A percentile compares a stretch with the other conserved stretches of the same genome.
Conservation (phyloP, 179 eudicot species). For the Heliamphora pulchella region DNA sequence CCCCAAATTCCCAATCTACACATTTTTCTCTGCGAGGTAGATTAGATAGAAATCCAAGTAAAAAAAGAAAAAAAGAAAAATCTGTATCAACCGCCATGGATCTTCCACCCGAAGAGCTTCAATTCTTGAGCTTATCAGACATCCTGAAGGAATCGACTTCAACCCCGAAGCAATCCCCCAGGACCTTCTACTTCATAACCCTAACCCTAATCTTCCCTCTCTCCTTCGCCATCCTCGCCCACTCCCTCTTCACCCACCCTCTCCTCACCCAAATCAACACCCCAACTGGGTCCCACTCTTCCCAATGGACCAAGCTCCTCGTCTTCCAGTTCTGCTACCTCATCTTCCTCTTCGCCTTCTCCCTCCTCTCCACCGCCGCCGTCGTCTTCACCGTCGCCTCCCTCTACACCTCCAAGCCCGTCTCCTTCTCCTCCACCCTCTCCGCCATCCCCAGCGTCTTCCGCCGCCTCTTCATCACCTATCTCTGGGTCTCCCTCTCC, state of each 20-base stretch:
- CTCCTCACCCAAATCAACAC: slow-evolving; percentile 51
- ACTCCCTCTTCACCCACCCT: slow-evolving; percentile 86
- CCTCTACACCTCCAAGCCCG: slow-evolving; percentile 68
- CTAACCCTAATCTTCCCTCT: slow-evolving; percentile 85
- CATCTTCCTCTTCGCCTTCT: slow-evolving; percentile 73
- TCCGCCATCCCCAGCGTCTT: slow-evolving; percentile 71
- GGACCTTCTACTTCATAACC: slow-evolving; percentile 75
- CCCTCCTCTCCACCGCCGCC: slow-evolving; percentile 85
- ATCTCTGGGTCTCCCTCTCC: slow-evolving; percentile 54
- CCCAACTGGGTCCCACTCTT: slow-evolving; percentile 32
- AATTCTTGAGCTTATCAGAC: slow-evolving; percentile 46
- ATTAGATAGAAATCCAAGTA: not conserved
- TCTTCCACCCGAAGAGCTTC: slow-evolving; percentile 74
- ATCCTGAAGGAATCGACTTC: slow-evolving; percentile 59
- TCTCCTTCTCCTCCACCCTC: slow-evolving; percentile 56
- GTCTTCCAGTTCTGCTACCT: slow-evolving; percentile 67
- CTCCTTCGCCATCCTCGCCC: slow-evolving; percentile 88
- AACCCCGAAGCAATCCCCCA: slow-evolving; percentile 65
- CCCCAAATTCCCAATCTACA: not conserved
- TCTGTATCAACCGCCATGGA: slow-evolving; percentile 42
- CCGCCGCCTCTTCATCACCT: slow-evolving; percentile 68
- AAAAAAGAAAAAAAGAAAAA: not conserved
- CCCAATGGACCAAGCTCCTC: slow-evolving; percentile 58
- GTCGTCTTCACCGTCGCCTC: slow-evolving; percentile 94
- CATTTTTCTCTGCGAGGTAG: not conserved